A percentile compares a stretch with the other conserved stretches of the same genome.
Evolutionary conservation across 164 flowering plant genomes (phyloP).

Genomic region (Buxus sempervirens): DNA sequence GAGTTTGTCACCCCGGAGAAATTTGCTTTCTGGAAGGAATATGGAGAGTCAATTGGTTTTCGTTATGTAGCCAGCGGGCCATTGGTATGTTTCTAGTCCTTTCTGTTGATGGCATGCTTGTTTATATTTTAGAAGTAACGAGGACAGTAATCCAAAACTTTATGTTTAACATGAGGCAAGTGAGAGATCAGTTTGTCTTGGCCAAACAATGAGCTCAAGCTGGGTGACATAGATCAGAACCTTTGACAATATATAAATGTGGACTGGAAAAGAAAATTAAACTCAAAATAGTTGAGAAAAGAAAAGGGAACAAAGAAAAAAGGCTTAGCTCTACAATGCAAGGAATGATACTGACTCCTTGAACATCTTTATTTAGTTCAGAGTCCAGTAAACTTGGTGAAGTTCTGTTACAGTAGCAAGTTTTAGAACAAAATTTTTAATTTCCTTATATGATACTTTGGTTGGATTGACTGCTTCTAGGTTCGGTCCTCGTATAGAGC

Average conservation of each 20-base stretch:
- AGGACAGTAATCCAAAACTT: neutral
- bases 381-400: too few relatives aligned
- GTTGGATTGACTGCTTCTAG: slow-evolving; percentile 27
- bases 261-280: too few relatives aligned
- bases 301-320: too few relatives aligned
- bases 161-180: neutral
- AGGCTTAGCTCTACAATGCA: too few relatives aligned
- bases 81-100: slow-evolving; percentile 44
- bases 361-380: too few relatives aligned
- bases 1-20: slow-evolving; percentile 92
- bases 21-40: slow-evolving; percentile 86
- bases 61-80: slow-evolving; percentile 97
- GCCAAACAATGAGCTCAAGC: too few relatives aligned
- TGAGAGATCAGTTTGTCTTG: too few relatives aligned
- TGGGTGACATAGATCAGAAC: too few relatives aligned
- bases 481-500: slow-evolving; percentile 92
- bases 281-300: neutral
- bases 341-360: too few relatives aligned
- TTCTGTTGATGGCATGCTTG: neutral
- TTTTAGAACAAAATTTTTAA: too few relatives aligned
- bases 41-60: slow-evolving; percentile 91
- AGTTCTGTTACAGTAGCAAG: too few relatives aligned
- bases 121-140: neutral
- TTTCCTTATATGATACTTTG: neutral
- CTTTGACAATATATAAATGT: too few relatives aligned